Evolutionary conservation across 108 stramenopile genomes (phyloP).

Genomic region (Nannochloropsis gaditana): DNA sequence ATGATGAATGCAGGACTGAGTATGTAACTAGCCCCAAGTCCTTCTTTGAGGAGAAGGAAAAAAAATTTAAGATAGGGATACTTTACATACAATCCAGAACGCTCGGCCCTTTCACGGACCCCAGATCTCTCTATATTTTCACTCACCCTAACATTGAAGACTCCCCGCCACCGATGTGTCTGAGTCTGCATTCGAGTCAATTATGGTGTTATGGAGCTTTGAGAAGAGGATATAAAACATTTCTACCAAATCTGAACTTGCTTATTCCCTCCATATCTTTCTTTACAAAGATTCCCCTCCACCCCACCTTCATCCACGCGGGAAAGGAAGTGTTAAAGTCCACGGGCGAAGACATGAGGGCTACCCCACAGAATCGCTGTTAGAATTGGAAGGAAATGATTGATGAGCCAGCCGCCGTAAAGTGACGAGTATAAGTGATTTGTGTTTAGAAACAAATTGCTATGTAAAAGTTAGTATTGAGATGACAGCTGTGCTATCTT

Average conservation of each 20-base stretch:
- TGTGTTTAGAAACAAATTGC: no score
- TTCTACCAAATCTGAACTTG: not conserved
- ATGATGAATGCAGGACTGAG: no score
- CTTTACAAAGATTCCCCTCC: not conserved
- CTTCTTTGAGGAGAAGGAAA: no score
- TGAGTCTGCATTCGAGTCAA: not conserved
- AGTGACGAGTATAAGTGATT: not conserved
- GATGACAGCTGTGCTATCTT: no score
- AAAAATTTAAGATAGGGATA: no score
- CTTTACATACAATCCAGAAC: no score
- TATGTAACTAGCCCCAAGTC: no score
- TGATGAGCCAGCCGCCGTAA: not conserved
- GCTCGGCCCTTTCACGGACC: not conserved
- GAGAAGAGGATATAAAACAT: not conserved
- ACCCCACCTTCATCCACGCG: not conserved
- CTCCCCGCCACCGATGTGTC: not conserved
- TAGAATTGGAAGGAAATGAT: not conserved
- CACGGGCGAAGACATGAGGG: not conserved
- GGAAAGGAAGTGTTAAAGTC: slow-evolving; percentile 17
- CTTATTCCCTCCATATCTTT: not conserved
- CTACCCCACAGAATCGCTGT: not conserved
- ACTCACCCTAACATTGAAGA: slow-evolving; percentile 15
- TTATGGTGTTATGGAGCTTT: not conserved
- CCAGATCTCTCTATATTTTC: not conserved
- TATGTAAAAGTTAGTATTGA: not conserved